These are phyloP conservation scores for Bothriochloa decipiens DNA, from an alignment of 176 grass and related monocot genomes.

Conservation along the genomic window DNA sequence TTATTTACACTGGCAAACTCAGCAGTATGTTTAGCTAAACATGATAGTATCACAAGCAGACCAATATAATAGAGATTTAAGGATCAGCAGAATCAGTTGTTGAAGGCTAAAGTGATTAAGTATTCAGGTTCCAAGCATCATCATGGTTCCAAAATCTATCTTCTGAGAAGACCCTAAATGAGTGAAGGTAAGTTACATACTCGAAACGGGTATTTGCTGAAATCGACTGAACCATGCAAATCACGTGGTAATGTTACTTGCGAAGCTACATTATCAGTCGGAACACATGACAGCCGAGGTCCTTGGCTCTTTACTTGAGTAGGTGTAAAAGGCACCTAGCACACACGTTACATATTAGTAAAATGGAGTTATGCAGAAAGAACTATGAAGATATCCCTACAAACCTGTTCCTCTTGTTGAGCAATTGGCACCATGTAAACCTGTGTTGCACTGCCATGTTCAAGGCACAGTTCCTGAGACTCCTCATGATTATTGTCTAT, in stretches of 20 bases:
- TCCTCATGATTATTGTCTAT: conserved; percentile 43
- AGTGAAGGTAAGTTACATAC: conserved; percentile 56
- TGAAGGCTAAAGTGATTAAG: conserved; percentile 27
- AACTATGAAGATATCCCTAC: conserved; percentile 38
- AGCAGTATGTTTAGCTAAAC: not conserved
- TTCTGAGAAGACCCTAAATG: conserved; percentile 27
- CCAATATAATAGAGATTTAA: conserved; percentile 36
- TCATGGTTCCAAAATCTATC: conserved; percentile 23
- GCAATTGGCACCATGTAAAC: conserved; percentile 82
- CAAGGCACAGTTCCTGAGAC: conserved; percentile 81
- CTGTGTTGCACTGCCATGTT: conserved; percentile 89
- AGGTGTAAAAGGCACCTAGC: conserved; percentile 78
- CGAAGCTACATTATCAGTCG: conserved; percentile 48
- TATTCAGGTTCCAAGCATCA: conserved; percentile 20
- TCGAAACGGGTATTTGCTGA: conserved; percentile 92
- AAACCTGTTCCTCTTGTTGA: conserved; percentile 94
- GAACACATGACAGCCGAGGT: conserved; percentile 45
- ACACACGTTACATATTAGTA: conserved; percentile 38
- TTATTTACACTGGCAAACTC: not conserved
- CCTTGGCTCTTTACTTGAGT: conserved; percentile 87
- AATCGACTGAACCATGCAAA: conserved; percentile 81
- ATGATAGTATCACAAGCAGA: conserved; percentile 26
- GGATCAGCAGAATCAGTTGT: conserved; percentile 35
- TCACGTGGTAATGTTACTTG: conserved; percentile 82
- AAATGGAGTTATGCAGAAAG: conserved; percentile 34